Evolutionary conservation across 768 basidiomycete species (phyloP).

Genomic region (Postia placenta): DNA sequence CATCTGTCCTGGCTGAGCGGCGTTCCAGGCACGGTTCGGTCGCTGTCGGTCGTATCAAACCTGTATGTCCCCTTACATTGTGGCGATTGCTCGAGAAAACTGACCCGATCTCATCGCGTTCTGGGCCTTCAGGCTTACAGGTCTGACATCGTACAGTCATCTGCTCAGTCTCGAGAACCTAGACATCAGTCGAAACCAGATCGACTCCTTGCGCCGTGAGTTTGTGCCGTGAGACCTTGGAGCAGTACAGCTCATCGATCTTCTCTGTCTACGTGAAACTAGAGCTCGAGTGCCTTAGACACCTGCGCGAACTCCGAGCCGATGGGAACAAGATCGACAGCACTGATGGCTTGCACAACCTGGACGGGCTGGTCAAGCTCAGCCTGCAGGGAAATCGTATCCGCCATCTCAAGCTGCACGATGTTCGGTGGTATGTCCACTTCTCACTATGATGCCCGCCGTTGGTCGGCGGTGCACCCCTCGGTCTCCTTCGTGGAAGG

Average conservation of each 20-base stretch:
- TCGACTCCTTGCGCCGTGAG: constrained; percentile 85
- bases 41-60: constrained; percentile 73
- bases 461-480: constrained; percentile 1
- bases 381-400: constrained; percentile 76
- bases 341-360: constrained; percentile 68
- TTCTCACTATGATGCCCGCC: background rate
- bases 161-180: constrained; percentile 80
- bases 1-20: constrained; percentile 77
- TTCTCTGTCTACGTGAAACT: constrained; percentile 11
- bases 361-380: constrained; percentile 81
- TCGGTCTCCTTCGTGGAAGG: constrained; percentile 5
- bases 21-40: constrained; percentile 63
- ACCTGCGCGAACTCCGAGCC: constrained; percentile 84
- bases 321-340: constrained; percentile 77
- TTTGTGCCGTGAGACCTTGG: constrained; percentile 63
- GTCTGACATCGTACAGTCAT: constrained; percentile 84
- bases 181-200: constrained; percentile 85
- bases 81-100: constrained; percentile 1
- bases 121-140: constrained; percentile 54
- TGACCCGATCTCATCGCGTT: no score
- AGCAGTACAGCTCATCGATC: background rate
- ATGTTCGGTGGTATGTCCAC: constrained; percentile 60
- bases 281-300: constrained; percentile 83
- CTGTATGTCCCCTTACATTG: constrained; percentile 38
- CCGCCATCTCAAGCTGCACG: constrained; percentile 48